Evolutionary conservation across 2,329 filamentous ascomycete species (phyloP), one percentile per base, ranked within the genome.

Genomic region (Diplocarpon rosae): DNA sequence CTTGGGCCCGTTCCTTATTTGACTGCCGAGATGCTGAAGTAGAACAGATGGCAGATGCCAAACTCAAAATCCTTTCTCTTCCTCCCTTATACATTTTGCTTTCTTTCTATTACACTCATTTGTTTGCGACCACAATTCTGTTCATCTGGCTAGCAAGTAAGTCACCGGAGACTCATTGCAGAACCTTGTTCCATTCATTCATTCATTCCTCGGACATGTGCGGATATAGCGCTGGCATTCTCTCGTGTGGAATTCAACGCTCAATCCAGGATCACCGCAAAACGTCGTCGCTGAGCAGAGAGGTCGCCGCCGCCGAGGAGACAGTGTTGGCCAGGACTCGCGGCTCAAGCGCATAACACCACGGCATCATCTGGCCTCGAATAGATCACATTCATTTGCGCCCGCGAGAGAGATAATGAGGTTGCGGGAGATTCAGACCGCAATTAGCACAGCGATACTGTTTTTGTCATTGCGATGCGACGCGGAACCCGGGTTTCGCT

Each of bases 391-490:
- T 12, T 5, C 30, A 12, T 12, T 5, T 32, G 10, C 30, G 5
- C 13, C n/a, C n/a, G 20, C 3, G 7, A 24, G 20, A 32, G 4
- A 45, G 56, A 62, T 58, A 52, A 80, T 79, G 76, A 78, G 71
- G 65, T 58, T 72, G 60, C 65, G 68, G 45, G 66, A 68, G 47
- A 51, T 75, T 48, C 66, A 72, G 52, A 64, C 69, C 59, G 67
- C 68, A 57, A 52, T 77, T 47, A 67, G 68, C 59, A 67, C 70
- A 56, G 72, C 68, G 47, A 58, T 70, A 36, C 53, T 73, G 20
- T 58, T 78, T 34, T 58, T 75, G 50, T 65, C 66, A 15, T 31
- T 49, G 24, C 52, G 53, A 40, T 56, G 51, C 49, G 53, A 58
- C 20, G 58, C 56, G 28, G 59, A 56, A 40, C 51, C 52, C 37